Conservation (phyloP, 208 protist genomes). For the Herpetomonas samuelpessoai region DNA sequence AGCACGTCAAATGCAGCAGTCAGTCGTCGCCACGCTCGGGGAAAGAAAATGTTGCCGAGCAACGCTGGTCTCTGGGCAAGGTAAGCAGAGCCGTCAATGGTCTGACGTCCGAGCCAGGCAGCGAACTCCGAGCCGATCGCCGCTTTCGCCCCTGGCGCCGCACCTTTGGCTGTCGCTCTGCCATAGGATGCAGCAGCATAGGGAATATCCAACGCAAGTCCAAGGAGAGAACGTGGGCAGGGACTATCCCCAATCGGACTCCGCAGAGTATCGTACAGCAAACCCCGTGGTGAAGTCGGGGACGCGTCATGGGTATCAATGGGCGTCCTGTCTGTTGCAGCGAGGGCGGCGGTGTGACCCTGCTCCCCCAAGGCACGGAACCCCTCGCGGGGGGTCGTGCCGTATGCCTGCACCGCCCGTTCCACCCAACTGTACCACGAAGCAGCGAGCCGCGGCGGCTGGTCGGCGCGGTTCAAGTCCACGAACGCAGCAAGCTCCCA, state of each 20-base stretch:
- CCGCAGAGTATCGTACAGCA: neutral
- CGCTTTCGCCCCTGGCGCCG: neutral
- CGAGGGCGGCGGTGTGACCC: too few species aligned
- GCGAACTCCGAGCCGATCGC: neutral
- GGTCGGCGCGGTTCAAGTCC: slow-evolving; percentile 25
- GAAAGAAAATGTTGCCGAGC: neutral
- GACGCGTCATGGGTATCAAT: too few species aligned
- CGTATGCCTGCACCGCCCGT: slow-evolving; percentile 15
- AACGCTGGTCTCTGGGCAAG: slow-evolving; percentile 15
- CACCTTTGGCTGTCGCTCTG: too few species aligned
- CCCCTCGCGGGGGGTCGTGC: neutral
- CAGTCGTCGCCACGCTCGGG: neutral
- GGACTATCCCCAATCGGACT: neutral
- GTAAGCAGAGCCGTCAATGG: slow-evolving; percentile 7
- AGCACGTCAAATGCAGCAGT: too few species aligned
- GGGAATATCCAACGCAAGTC: neutral
- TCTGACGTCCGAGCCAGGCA: neutral
- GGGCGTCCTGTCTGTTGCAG: too few species aligned
- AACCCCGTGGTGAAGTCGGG: too few species aligned
- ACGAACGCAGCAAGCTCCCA: slow-evolving; percentile 58
- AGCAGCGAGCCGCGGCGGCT: slow-evolving; percentile 19
- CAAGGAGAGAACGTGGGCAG: neutral
- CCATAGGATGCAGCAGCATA: neutral
- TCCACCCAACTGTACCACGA: slow-evolving; percentile 57
- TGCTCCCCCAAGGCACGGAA: neutral